These are phyloP conservation scores for Anthracocystis walkeri DNA, from an alignment of 1,284 basidiomycete genomes.

Conservation along the genomic window DNA sequence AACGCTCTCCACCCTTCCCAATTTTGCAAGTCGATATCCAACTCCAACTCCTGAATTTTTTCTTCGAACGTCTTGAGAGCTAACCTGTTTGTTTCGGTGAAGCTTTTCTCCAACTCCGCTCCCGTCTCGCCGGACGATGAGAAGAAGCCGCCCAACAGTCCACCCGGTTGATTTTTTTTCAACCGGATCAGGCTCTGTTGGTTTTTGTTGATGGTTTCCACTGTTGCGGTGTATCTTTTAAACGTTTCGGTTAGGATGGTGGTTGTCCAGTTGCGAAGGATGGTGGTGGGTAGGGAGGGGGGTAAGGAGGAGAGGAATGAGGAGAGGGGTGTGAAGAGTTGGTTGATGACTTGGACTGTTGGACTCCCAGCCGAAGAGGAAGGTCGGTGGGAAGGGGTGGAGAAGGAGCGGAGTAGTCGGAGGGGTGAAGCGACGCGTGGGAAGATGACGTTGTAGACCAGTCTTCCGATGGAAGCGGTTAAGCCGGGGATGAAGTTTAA, in stretches of 20 bases:
- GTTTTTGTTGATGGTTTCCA: slow-evolving; percentile 64
- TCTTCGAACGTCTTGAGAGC: neutral
- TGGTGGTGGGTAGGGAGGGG: neutral
- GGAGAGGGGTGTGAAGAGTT: slow-evolving; percentile 27
- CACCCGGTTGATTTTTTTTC: slow-evolving; percentile 48
- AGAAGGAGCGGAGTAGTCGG: slow-evolving; percentile 85
- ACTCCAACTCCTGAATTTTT: neutral
- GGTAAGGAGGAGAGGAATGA: slow-evolving; percentile 8
- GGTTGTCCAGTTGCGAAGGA: slow-evolving; percentile 22
- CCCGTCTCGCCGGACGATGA: neutral
- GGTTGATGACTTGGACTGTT: slow-evolving; percentile 23
- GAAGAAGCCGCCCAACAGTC: slow-evolving; percentile 16
- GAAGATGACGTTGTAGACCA: slow-evolving; percentile 74
- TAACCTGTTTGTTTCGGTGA: slow-evolving; percentile 12
- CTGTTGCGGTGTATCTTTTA: slow-evolving; percentile 40
- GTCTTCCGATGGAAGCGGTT: slow-evolving; percentile 6
- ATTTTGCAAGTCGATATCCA: slow-evolving; percentile 8
- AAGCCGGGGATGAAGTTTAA: slow-evolving; percentile 33
- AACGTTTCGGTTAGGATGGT: slow-evolving; percentile 36
- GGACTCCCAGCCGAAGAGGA: slow-evolving; percentile 74
- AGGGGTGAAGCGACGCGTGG: slow-evolving; percentile 86
- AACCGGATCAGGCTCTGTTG: slow-evolving; percentile 62
- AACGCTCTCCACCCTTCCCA: slow-evolving; percentile 19
- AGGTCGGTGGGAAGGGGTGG: slow-evolving; percentile 79
- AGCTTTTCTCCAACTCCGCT: neutral